These are phyloP conservation scores for Colletotrichum sp. DNA, from an alignment of 2,329 filamentous ascomycete genomes.

Conservation along the genomic window DNA sequence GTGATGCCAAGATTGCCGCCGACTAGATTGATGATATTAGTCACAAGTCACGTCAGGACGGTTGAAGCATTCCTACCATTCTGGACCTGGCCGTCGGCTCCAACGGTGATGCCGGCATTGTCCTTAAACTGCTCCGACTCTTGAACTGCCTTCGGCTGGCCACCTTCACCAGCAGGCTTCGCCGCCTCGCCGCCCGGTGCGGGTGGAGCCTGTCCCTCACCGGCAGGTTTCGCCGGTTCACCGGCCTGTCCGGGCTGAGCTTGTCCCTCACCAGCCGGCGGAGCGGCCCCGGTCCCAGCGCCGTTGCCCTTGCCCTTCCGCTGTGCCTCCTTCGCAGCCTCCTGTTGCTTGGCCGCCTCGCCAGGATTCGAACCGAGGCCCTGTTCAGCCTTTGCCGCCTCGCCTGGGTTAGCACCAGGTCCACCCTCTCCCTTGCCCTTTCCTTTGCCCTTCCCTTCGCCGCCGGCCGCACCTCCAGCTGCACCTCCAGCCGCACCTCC, in stretches of 20 bases:
- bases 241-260: neutral
- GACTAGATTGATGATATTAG: neutral
- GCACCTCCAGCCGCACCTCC: neutral
- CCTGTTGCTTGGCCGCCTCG: neutral
- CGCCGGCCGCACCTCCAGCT: neutral
- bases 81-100: neutral
- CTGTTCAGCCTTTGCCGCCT: slow-evolving; percentile 3
- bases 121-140: slow-evolving; percentile 18
- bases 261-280: neutral
- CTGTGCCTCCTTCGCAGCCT: slow-evolving; percentile 6
- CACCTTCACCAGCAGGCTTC: neutral
- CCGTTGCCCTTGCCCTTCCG: neutral
- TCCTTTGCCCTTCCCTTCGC: neutral
- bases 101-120: slow-evolving; percentile 4
- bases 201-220: neutral
- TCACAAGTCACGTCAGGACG: rapidly evolving
- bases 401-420: neutral
- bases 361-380: neutral
- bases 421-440: neutral
- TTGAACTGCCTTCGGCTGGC: slow-evolving; percentile 6
- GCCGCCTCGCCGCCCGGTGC: neutral
- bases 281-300: neutral
- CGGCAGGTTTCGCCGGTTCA: neutral
- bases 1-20: slow-evolving; percentile 17
- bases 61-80: neutral